Conservation (phyloP, 306 rosid genomes). For the Boehmeria nivea region DNA sequence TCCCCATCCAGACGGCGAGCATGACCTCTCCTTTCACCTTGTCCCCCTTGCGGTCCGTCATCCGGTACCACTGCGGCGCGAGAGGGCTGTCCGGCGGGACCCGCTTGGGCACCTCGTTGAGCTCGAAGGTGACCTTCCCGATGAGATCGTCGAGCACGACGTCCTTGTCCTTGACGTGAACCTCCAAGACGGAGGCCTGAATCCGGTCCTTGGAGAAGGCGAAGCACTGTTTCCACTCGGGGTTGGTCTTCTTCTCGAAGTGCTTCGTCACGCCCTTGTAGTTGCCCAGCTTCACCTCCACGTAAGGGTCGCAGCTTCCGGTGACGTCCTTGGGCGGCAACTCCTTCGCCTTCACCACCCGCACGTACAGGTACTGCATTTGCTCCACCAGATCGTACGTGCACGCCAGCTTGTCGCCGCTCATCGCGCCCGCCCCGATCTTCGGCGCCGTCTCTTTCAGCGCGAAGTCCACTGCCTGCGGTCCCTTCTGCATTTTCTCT, state of each 20-base stretch:
- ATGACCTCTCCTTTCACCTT: conserved; percentile 78
- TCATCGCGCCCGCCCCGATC: conserved; percentile 60
- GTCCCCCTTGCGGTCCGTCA: conserved; percentile 55
- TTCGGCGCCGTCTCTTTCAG: conserved; percentile 83
- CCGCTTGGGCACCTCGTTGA: conserved; percentile 70
- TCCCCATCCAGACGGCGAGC: conserved; percentile 98
- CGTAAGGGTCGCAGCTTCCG: conserved; percentile 85
- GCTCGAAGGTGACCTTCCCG: conserved; percentile 63
- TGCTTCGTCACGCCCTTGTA: conserved; percentile 70
- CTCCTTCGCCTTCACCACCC: conserved; percentile 81
- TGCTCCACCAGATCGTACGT: conserved; percentile 91
- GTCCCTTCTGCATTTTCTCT: conserved; percentile 69
- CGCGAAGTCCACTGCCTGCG: conserved; percentile 61
- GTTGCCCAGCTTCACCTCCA: conserved; percentile 86
- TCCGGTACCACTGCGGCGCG: conserved; percentile 91
- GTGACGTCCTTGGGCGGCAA: conserved; percentile 79
- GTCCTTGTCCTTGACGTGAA: conserved; percentile 74
- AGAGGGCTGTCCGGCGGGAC: conserved; percentile 83
- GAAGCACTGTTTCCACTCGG: conserved; percentile 73
- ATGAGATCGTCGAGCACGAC: conserved; percentile 67
- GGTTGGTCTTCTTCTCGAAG: conserved; percentile 78
- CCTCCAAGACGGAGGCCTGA: conserved; percentile 81
- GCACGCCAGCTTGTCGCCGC: conserved; percentile 67
- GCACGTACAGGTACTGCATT: conserved; percentile 82
- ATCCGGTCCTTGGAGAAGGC: conserved; percentile 82